Evolutionary conservation across 306 rosid genomes (phyloP).

Genomic region (Quercus gilva): DNA sequence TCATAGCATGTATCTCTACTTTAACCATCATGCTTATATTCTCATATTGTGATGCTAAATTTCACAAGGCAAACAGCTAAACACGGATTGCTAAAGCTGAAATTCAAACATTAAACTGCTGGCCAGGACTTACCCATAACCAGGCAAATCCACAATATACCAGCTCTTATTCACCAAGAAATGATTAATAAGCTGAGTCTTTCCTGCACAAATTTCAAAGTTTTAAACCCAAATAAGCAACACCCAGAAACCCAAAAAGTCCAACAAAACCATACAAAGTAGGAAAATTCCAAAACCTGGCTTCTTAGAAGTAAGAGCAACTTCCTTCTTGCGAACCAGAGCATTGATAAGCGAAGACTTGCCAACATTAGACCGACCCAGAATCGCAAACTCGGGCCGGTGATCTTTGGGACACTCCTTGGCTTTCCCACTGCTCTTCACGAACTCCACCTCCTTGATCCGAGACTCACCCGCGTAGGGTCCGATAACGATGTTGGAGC

Average conservation of each 20-base stretch:
- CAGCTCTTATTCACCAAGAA: conserved; percentile 89
- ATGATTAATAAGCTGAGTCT: conserved; percentile 92
- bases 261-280: not conserved
- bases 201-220: conserved; percentile 47
- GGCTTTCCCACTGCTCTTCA: conserved; percentile 76
- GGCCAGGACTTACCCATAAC: conserved; percentile 64
- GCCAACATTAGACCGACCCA: conserved; percentile 94
- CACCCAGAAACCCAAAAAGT: not conserved
- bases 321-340: conserved; percentile 80
- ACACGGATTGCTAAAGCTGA: not conserved
- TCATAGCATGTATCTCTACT: not conserved
- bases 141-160: conserved; percentile 96
- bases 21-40: not conserved
- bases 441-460: conserved; percentile 72
- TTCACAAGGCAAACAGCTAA: not conserved
- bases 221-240: not conserved
- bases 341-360: conserved; percentile 91
- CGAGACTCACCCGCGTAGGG: conserved; percentile 85
- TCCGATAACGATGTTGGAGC: conserved; percentile 78
- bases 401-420: conserved; percentile 74
- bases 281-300: conserved; percentile 48
- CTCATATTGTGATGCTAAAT: not conserved
- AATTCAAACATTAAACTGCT: not conserved
- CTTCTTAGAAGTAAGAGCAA: conserved; percentile 90
- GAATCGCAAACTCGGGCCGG: conserved; percentile 79